These are phyloP conservation scores for Ophiostoma tasmaniense DNA, from an alignment of 2,329 filamentous ascomycete species.

Conservation along the genomic window DNA sequence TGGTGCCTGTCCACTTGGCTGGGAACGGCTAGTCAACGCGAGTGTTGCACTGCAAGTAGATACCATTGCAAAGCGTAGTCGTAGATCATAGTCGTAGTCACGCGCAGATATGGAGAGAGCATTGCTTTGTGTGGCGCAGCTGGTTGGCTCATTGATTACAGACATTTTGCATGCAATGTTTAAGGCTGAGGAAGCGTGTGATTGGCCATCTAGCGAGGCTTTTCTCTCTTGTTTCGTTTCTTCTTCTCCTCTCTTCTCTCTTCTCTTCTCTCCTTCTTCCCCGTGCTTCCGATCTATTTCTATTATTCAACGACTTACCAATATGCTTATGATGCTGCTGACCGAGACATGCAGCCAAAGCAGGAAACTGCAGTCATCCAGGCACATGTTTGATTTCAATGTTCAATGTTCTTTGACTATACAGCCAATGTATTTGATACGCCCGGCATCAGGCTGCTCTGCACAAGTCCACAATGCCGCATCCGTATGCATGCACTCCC, in stretches of 20 bases:
- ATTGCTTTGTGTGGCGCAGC: neutral
- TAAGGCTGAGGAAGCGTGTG: neutral
- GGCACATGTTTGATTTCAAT: neutral
- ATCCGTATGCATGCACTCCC: neutral
- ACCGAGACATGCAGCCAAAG: slow-evolving; percentile 15
- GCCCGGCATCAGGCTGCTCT: neutral
- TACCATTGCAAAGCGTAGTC: neutral
- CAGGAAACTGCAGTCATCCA: slow-evolving; percentile 1
- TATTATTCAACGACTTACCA: neutral
- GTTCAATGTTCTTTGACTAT: no score
- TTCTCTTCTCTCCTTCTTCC: no score
- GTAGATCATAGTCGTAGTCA: neutral
- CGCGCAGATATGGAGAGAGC: neutral
- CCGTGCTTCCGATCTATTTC: neutral
- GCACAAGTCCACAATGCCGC: neutral
- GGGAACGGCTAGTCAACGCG: slow-evolving; percentile 9
- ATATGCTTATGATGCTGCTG: neutral
- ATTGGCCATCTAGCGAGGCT: neutral
- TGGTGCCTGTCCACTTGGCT: slow-evolving; percentile 13
- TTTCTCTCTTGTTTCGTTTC: neutral
- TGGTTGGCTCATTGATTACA: neutral
- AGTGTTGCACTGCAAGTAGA: neutral
- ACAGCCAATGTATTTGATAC: neutral
- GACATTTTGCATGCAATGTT: no score
- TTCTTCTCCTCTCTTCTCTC: no score